Percentiles rank a stretch among this genome's conserved stretches.
These are phyloP conservation scores for Phytophthora vignae DNA, from an alignment of 352 stramenopile species.

Conservation along the genomic window DNA sequence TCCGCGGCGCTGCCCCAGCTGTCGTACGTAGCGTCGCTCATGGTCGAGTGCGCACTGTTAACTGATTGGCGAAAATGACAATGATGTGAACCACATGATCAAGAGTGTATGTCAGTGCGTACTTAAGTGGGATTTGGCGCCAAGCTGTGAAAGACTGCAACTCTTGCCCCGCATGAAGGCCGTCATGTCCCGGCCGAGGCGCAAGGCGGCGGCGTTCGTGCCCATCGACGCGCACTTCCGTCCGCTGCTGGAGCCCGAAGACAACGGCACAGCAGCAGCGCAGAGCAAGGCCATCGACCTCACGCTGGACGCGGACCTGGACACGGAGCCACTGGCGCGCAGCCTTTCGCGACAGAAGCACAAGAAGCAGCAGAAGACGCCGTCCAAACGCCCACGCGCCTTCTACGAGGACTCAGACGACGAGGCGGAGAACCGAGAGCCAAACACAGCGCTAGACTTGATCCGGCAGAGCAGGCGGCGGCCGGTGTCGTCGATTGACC, in stretches of 20 bases:
- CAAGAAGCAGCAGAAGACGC: background rate
- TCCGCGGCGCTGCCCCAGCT: constrained; percentile 79
- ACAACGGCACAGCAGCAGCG: background rate
- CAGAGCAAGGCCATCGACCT: constrained; percentile 53
- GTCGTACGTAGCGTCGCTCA: constrained; percentile 57
- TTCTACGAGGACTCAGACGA: constrained; percentile 76
- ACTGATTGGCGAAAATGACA: background rate
- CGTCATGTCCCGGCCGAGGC: background rate
- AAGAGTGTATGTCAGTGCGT: background rate
- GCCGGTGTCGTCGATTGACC: background rate
- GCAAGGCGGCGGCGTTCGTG: constrained; percentile 38
- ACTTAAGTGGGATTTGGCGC: background rate
- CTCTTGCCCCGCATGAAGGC: background rate
- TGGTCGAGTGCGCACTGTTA: background rate
- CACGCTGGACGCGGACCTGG: constrained; percentile 25
- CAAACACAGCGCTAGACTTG: constrained; percentile 65
- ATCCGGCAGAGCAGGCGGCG: constrained; percentile 40
- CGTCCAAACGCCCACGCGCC: constrained; percentile 18
- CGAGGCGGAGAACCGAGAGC: constrained; percentile 54
- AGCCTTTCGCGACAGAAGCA: background rate
- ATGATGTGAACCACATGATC: background rate
- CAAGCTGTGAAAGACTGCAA: no score
- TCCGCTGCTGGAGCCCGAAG: background rate
- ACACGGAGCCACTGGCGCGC: constrained; percentile 11
- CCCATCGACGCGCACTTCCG: constrained; percentile 69